phyloP scores from a whole-genome alignment of 2,329 filamentous ascomycete genomes.

The Fusarium sp. region DNA sequence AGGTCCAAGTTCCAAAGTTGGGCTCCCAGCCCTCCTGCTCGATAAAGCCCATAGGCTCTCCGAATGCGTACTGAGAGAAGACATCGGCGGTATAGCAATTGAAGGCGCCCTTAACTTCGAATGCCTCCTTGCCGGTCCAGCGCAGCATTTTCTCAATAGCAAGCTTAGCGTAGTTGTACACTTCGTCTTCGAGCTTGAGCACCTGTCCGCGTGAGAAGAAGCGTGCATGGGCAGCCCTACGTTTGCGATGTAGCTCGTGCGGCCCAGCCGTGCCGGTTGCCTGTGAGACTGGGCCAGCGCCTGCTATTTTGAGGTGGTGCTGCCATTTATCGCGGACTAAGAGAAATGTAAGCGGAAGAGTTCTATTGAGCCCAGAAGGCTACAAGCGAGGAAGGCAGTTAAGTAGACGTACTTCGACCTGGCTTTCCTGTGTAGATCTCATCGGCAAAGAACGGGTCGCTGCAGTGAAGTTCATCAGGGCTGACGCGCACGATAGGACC shows the following conservation, averaged over 20 bases:
- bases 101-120: slow-evolving; percentile 49
- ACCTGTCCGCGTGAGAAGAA: slow-evolving; percentile 50
- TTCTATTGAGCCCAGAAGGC: not conserved
- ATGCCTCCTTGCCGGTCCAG: slow-evolving; percentile 34
- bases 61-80: slow-evolving; percentile 51
- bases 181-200: slow-evolving; percentile 42
- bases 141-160: slow-evolving; percentile 46
- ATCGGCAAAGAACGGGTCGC: slow-evolving; percentile 48
- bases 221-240: slow-evolving; percentile 43
- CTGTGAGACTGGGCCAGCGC: slow-evolving; percentile 17
- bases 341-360: not conserved
- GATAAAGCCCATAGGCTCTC: slow-evolving; percentile 47
- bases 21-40: slow-evolving; percentile 48
- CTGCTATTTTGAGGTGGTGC: slow-evolving; percentile 28
- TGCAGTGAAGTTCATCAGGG: slow-evolving; percentile 52
- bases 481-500: slow-evolving; percentile 53
- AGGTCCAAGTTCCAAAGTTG: slow-evolving; percentile 50
- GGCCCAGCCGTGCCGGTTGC: slow-evolving; percentile 3
- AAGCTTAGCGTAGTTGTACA: slow-evolving; percentile 37
- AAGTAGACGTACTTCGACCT: slow-evolving; percentile 16
- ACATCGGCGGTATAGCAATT: slow-evolving; percentile 53
- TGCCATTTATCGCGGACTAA: slow-evolving; percentile 39
- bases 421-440: slow-evolving; percentile 48
- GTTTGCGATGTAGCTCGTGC: slow-evolving; percentile 48
- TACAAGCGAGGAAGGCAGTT: too few species aligned